Conservation (phyloP, 2,329 filamentous ascomycete genomes). For the Beauveria rudraprayagi region DNA sequence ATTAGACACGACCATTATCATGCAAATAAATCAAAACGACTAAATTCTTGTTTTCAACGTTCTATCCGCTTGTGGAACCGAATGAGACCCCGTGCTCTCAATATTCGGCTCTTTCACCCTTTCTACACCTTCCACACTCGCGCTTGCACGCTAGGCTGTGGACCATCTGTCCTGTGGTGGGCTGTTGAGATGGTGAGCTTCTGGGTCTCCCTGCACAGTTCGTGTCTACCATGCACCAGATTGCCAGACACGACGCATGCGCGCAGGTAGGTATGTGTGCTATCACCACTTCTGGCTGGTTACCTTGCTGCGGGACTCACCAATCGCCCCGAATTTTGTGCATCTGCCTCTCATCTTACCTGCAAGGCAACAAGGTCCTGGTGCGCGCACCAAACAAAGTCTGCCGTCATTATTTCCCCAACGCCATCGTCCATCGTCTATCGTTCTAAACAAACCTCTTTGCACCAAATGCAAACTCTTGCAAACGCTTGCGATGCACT, state of each 20-base stretch:
- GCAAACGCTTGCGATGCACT: background rate
- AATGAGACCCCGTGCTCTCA: no score
- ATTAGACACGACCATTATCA: no score
- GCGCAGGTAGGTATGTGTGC: background rate
- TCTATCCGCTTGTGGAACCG: no score
- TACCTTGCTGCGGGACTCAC: background rate
- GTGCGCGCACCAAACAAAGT: background rate
- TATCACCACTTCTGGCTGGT: background rate
- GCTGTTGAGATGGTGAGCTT: background rate
- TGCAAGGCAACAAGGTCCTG: background rate
- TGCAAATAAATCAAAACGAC: no score
- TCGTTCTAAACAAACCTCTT: background rate
- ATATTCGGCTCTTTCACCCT: no score
- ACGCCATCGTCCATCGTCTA: background rate
- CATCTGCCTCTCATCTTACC: background rate
- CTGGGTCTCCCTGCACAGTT: background rate
- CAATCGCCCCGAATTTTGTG: background rate
- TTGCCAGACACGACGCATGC: background rate
- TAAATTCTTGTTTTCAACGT: no score
- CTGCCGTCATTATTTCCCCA: background rate
- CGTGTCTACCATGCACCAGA: conserved; percentile 5
- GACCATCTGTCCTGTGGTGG: background rate
- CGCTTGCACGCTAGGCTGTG: conserved; percentile 1
- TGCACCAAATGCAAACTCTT: background rate
- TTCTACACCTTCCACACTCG: background rate